phyloP scores from a whole-genome alignment of 106 monocot species.

The Dactylorhiza incarnata region DNA sequence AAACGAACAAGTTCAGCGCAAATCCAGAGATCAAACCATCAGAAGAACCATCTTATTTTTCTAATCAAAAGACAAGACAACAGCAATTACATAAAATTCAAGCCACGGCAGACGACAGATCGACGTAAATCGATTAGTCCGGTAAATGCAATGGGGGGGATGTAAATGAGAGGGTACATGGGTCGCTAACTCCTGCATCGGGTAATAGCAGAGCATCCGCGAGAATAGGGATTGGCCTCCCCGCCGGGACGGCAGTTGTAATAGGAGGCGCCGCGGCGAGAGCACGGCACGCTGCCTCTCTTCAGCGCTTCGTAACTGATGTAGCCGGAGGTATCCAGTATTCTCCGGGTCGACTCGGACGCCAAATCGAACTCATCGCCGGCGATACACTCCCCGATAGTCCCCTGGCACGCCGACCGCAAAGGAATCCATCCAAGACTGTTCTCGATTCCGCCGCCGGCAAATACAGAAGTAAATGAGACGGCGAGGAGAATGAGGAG shows the following conservation, averaged over 20 bases:
- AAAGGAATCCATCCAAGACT: conserved; percentile 2
- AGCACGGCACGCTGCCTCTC: conserved; percentile 30
- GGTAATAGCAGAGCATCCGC: conserved; percentile 31
- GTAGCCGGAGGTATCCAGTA: conserved; percentile 21
- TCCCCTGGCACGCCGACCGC: conserved; percentile 25
- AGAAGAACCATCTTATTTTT: not conserved
- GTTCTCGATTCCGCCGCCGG: not conserved
- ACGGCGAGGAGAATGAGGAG: not conserved
- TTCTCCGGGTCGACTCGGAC: conserved; percentile 26
- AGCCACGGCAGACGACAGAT: not conserved
- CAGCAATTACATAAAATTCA: not conserved
- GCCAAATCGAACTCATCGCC: conserved; percentile 41
- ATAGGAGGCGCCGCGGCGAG: conserved; percentile 33
- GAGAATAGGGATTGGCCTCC: conserved; percentile 35
- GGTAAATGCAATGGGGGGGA: not conserved
- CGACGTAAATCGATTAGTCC: not conserved
- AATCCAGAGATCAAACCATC: not conserved
- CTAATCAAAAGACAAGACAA: not conserved
- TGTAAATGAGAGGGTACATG: not conserved
- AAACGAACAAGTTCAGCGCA: not conserved
- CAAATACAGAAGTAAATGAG: not conserved
- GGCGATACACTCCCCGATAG: conserved; percentile 33
- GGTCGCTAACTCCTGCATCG: conserved; percentile 16
- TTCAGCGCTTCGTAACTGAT: conserved; percentile 39
- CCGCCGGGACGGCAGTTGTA: conserved; percentile 57